phyloP scores from a whole-genome alignment of 345 rosid genomes.

The Populus euphratica region DNA sequence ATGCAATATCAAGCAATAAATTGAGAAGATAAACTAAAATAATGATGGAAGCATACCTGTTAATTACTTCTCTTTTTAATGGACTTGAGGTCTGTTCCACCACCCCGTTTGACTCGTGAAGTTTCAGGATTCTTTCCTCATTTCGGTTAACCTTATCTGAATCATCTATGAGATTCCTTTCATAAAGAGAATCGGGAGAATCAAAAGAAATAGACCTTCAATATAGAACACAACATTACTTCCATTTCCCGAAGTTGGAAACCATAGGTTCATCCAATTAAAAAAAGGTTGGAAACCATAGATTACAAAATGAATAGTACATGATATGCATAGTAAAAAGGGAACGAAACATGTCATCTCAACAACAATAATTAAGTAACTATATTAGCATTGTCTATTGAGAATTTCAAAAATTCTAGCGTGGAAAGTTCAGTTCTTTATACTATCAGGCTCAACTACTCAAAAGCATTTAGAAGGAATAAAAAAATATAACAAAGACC shows the following conservation, averaged over 20 bases:
- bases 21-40: background rate
- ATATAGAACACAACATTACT: constrained; percentile 16
- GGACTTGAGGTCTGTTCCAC: constrained; percentile 40
- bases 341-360: background rate
- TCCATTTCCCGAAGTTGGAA: background rate
- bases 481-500: background rate
- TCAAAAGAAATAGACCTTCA: constrained; percentile 27
- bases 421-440: background rate
- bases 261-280: background rate
- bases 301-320: background rate
- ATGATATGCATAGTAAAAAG: background rate
- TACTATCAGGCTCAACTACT: background rate
- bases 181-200: constrained; percentile 23
- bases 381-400: background rate
- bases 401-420: background rate
- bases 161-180: constrained; percentile 27
- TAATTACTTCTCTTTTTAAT: constrained; percentile 39
- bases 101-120: constrained; percentile 31
- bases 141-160: constrained; percentile 15
- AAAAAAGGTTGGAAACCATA: background rate
- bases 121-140: constrained; percentile 36
- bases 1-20: background rate
- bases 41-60: constrained; percentile 31
- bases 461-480: background rate
- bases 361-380: background rate